A percentile compares a stretch with the other conserved stretches of the same genome.
Conservation (phyloP, 2,329 filamentous ascomycete genomes). For the Aspergillus fumigatiaffinis region DNA sequence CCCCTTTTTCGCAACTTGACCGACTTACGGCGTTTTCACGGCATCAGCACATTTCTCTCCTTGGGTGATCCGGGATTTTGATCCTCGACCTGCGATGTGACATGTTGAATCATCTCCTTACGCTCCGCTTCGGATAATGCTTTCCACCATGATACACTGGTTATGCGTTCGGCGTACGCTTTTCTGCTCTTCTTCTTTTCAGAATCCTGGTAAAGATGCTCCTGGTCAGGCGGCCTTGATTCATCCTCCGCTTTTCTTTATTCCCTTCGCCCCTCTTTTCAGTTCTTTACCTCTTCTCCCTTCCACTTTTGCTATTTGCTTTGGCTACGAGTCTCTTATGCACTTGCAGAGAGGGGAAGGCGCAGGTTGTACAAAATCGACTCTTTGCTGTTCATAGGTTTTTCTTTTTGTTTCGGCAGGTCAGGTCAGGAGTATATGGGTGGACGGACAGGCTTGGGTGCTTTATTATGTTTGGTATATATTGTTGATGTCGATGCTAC, state of each 20-base stretch:
- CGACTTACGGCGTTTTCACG: constrained; percentile 19
- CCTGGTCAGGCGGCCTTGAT: neutral
- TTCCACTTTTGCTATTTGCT: neutral
- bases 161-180: neutral
- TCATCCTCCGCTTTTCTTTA: neutral
- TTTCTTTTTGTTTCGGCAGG: neutral
- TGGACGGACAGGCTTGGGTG: neutral
- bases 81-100: neutral
- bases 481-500: neutral
- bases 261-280: neutral
- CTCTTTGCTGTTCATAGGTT: neutral
- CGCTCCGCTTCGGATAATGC: neutral
- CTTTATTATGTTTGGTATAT: neutral
- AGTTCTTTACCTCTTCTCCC: neutral
- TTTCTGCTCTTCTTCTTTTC: neutral
- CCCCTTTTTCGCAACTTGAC: constrained; percentile 14
- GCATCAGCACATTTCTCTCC: constrained; percentile 7
- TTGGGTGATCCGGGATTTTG: neutral
- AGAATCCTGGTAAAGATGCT: neutral
- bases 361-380: neutral
- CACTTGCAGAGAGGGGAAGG: neutral
- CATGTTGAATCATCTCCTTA: constrained; percentile 1
- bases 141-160: neutral
- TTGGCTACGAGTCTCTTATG: neutral
- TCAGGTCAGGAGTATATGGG: neutral